Evolutionary conservation across 1,284 basidiomycete genomes (phyloP), one percentile per base, ranked within the genome.

Genomic region (Pseudomicrostroma phylloplanum): DNA sequence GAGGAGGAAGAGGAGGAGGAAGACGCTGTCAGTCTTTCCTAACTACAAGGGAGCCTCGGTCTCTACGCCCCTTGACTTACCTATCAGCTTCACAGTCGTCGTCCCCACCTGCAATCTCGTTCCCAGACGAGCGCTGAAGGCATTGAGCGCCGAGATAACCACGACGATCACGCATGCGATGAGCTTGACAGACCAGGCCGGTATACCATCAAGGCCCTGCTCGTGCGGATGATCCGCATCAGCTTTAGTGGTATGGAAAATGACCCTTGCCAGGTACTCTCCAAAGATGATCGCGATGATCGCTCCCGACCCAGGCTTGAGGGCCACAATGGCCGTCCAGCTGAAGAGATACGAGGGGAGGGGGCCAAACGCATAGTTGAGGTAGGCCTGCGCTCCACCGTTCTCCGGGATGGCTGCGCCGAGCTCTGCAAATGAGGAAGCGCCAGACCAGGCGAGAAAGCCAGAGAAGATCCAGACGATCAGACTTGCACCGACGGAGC

Each of bases 121-220:
- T 2, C 92, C 92, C 46, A 91, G 80, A 51, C 86, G 90, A 19
- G 86, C 85, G 26, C 90, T 87, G 41, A 88, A 86, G 7, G 91
- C 84, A 76, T 92, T 92, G 1, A 96, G 81, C 6, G 85, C 68
- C 0, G 88, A 87, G 36, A 96, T 87, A 43, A 88, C 60, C 1
- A 87, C 65, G 23, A 96, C 85, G 60, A 91, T 89, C 51, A 84
- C 80, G 43, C 86, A 81, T 8, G 91, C 94, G 26, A 90, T 91
- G 63, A 92, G 80, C 81, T 94, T 96, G 81, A 90, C 90, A n/a
- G 89, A 86, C 92, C 91, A 96, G 67, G 88, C 85, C 40, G 93
- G 91, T 60, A 94, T 87, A 51, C 85, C 86, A 73, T 89, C 87
- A 7, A 70, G 61, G 86, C 84, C 75, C 84, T 61, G 81, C 83